These are phyloP conservation scores for Debaryomyces nepalensis DNA, from an alignment of 1,139 yeast genomes.

Conservation along the genomic window DNA sequence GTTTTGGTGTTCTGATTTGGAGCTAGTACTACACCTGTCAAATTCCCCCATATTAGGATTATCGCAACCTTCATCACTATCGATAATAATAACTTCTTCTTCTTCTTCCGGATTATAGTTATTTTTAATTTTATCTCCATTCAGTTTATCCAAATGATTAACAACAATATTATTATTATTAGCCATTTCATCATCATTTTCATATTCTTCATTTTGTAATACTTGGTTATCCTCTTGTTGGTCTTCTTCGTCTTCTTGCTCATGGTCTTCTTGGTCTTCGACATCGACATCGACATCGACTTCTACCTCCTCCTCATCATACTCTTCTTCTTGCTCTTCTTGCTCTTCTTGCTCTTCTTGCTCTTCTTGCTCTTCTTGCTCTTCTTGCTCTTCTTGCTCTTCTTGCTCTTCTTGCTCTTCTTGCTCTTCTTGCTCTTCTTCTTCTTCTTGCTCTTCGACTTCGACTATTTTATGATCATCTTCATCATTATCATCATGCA, in stretches of 20 bases:
- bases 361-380: conserved; percentile 12
- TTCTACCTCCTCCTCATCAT: conserved; percentile 24
- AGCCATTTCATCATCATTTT: conserved; percentile 15
- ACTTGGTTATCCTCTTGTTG: conserved; percentile 14
- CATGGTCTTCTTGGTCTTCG: conserved; percentile 25
- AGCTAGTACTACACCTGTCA: background rate
- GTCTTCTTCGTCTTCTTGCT: conserved; percentile 26
- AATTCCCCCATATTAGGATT: background rate
- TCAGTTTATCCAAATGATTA: too few species aligned
- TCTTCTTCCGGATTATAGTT: too few species aligned
- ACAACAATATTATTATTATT: too few species aligned
- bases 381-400: conserved; percentile 14
- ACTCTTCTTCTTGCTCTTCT: conserved; percentile 17
- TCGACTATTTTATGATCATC: too few species aligned
- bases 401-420: conserved; percentile 15
- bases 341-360: too few species aligned
- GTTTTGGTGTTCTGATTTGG: background rate
- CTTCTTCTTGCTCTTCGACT: too few species aligned
- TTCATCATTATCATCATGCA: conserved; percentile 21
- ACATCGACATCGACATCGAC: conserved; percentile 28
- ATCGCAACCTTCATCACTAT: background rate
- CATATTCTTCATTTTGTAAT: conserved; percentile 16
- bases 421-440: conserved; percentile 19
- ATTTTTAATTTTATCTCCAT: too few species aligned
- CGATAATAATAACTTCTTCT: background rate